Conservation (phyloP, 176 grass and related monocot genomes). For the Zoysia pacifica region DNA sequence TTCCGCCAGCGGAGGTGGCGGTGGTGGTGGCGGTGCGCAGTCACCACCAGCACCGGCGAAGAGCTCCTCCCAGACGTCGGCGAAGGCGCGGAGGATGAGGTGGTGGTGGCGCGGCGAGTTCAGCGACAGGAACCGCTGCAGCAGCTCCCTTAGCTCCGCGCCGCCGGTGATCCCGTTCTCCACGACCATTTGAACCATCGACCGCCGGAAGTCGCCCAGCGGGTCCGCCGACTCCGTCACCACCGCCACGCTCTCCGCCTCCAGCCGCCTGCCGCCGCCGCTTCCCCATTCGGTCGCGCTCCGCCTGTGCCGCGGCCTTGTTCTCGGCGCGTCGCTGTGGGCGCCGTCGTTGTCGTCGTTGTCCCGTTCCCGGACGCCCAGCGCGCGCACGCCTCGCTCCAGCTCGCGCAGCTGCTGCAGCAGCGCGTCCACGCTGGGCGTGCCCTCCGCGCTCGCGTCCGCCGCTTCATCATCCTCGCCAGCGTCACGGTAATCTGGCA, state of each 20-base stretch:
- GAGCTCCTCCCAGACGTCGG: constrained; percentile 88
- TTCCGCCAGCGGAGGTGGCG: background rate
- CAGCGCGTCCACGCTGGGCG: constrained; percentile 53
- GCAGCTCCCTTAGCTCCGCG: constrained; percentile 66
- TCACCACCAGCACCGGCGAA: constrained; percentile 35
- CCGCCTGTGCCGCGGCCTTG: background rate
- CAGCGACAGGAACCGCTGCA: constrained; percentile 78
- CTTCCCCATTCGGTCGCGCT: constrained; percentile 8
- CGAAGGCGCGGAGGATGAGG: constrained; percentile 80
- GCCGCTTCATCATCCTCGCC: constrained; percentile 1
- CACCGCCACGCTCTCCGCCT: constrained; percentile 76
- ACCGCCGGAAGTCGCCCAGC: constrained; percentile 79
- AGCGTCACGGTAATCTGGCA: background rate
- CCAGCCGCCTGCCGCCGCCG: constrained; percentile 23
- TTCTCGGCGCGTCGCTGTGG: background rate
- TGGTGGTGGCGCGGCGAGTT: constrained; percentile 77
- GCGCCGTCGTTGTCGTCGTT: background rate
- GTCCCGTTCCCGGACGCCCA: constrained; percentile 20
- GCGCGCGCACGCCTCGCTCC: constrained; percentile 51
- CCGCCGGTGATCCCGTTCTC: constrained; percentile 74
- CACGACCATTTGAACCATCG: constrained; percentile 92
- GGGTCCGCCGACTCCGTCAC: constrained; percentile 81
- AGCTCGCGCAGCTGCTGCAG: constrained; percentile 61
- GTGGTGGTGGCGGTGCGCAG: background rate
- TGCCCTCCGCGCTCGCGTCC: constrained; percentile 20